Conservation (phyloP, 2,329 filamentous ascomycete species). For the Beauveria sp. region DNA sequence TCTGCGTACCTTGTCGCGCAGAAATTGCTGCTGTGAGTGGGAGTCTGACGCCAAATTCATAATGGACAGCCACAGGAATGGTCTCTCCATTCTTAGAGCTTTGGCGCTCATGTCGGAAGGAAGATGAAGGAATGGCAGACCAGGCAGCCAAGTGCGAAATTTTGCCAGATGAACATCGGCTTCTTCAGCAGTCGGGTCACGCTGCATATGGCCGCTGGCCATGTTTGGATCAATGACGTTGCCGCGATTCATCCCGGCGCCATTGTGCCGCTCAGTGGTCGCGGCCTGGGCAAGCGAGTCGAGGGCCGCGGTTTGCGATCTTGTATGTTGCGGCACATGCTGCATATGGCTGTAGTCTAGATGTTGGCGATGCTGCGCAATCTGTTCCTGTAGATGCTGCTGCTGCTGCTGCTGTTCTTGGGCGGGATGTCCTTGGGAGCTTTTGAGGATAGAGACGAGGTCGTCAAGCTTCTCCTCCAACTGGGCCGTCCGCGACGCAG, state of each 20-base stretch:
- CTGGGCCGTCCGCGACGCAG: conserved; percentile 32
- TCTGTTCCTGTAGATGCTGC: conserved; percentile 10
- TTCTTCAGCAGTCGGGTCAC: conserved; percentile 26
- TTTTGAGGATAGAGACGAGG: conserved; percentile 37
- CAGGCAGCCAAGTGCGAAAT: conserved; percentile 34
- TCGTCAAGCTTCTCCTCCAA: conserved; percentile 44
- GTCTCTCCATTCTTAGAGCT: conserved; percentile 31
- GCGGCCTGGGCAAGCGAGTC: conserved; percentile 28
- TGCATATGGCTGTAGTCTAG: conserved; percentile 11
- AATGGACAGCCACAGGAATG: conserved; percentile 45
- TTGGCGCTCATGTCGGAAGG: conserved; percentile 28
- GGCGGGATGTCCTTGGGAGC: conserved; percentile 15
- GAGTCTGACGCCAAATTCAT: conserved; percentile 38
- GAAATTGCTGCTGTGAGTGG: conserved; percentile 28
- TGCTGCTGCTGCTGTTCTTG: conserved; percentile 13
- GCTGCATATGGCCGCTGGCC: conserved; percentile 6
- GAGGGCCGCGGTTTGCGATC: conserved; percentile 5
- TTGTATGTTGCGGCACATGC: conserved; percentile 9
- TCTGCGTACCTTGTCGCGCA: conserved; percentile 34
- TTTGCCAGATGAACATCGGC: conserved; percentile 31
- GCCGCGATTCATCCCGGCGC: background rate
- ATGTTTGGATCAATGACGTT: conserved; percentile 12
- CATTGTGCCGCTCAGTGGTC: conserved; percentile 21
- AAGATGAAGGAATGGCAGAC: conserved; percentile 39
- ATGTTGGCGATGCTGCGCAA: conserved; percentile 1